Percentiles rank a stretch among this genome's conserved stretches.
Conservation (phyloP, 495 filamentous ascomycete species). For the Daldinia childiae region DNA sequence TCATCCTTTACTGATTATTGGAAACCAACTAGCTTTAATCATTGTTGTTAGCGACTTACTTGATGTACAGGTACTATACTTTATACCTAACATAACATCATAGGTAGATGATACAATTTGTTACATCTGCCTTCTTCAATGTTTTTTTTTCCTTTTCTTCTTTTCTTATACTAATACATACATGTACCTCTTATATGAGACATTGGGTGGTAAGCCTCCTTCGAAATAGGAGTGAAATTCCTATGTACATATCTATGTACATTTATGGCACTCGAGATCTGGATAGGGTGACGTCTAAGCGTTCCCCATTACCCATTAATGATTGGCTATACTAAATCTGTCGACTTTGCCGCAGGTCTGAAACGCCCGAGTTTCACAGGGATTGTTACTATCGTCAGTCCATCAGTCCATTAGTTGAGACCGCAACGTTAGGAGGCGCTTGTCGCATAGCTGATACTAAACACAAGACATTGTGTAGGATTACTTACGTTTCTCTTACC, state of each 20-base stretch:
- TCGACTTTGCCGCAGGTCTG: conserved; percentile 54
- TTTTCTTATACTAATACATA: background rate
- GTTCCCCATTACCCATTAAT: conserved; percentile 18
- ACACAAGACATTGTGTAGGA: conserved; percentile 33
- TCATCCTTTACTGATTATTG: background rate
- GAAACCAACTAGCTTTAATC: background rate
- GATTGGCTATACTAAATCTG: conserved; percentile 42
- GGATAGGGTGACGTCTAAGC: conserved; percentile 1
- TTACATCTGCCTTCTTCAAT: background rate
- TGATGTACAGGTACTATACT: background rate
- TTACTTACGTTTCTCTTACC: conserved; percentile 29
- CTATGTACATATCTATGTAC: background rate
- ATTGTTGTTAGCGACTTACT: background rate
- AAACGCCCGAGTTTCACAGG: conserved; percentile 51
- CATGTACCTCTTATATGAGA: background rate
- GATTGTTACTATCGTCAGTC: conserved; percentile 38
- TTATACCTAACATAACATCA: background rate
- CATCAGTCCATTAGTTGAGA: conserved; percentile 33
- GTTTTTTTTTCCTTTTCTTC: too few species aligned
- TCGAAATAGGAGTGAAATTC: conserved; percentile 3
- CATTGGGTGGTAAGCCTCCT: conserved; percentile 5
- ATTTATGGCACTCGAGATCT: conserved; percentile 11
- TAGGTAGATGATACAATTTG: background rate
- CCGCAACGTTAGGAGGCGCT: conserved; percentile 10
- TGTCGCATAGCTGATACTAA: conserved; percentile 29